phyloP scores from a whole-genome alignment of 768 basidiomycete species.

The Kwoniella europaea region DNA sequence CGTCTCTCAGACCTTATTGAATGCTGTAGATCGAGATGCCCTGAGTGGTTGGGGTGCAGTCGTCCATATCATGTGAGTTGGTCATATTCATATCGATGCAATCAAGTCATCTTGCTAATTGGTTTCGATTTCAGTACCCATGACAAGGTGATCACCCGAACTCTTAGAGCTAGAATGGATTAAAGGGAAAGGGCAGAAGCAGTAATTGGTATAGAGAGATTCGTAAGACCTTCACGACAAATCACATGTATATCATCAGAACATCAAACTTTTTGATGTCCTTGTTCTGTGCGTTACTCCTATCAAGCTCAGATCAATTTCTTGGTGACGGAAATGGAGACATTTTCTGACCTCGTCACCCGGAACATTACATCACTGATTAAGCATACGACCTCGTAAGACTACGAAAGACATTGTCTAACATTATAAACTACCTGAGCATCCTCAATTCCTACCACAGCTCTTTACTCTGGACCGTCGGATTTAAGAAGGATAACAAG shows the following conservation, averaged over 20 bases:
- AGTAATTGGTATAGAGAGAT: constrained; percentile 8
- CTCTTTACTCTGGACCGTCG: too few relatives aligned
- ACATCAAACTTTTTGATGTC: too few relatives aligned
- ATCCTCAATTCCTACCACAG: background rate
- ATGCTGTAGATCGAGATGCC: constrained; percentile 93
- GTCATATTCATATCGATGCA: too few relatives aligned
- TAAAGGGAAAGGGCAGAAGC: constrained; percentile 54
- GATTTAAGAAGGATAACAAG: constrained; percentile 15
- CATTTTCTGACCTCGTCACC: too few relatives aligned
- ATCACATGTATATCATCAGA: constrained; percentile 22
- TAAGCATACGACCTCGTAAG: too few relatives aligned
- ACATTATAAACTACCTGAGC: too few relatives aligned
- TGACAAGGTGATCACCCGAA: constrained; percentile 75
- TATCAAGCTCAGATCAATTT: too few relatives aligned
- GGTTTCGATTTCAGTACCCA: constrained; percentile 56
- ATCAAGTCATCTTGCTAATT: too few relatives aligned
- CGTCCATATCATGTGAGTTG: constrained; percentile 89
- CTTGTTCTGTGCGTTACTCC: background rate
- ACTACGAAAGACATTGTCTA: too few relatives aligned
- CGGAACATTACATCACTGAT: too few relatives aligned
- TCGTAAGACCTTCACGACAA: background rate
- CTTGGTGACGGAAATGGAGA: too few relatives aligned
- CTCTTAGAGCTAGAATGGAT: constrained; percentile 90
- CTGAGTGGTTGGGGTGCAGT: constrained; percentile 96
- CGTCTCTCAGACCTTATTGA: constrained; percentile 92